Conservation (phyloP, 2,329 filamentous ascomycete species). For the Westerdykella aurantiaca region DNA sequence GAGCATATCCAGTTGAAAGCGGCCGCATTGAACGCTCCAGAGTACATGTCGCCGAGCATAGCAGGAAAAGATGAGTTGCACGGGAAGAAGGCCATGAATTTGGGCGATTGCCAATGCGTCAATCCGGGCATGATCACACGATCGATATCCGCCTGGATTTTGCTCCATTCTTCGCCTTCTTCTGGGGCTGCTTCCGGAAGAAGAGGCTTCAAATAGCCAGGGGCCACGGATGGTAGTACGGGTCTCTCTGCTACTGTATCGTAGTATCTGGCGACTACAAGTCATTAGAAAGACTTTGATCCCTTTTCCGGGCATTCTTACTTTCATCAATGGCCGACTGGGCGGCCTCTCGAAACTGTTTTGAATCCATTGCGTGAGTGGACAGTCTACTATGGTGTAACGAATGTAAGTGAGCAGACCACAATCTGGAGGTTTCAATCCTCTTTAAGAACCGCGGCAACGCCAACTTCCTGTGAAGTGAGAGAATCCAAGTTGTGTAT, state of each 20-base stretch:
- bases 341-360: constrained; percentile 72
- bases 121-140: constrained; percentile 83
- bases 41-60: constrained; percentile 90
- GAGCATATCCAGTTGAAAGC: constrained; percentile 98
- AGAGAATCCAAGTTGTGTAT: too few relatives aligned
- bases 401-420: not conserved
- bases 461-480: too few relatives aligned
- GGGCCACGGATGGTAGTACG: constrained; percentile 71
- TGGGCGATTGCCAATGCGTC: constrained; percentile 87
- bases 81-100: constrained; percentile 95
- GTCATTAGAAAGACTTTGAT: not conserved
- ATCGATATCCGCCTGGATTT: constrained; percentile 79
- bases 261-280: constrained; percentile 74
- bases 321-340: constrained; percentile 77
- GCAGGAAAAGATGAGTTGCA: constrained; percentile 74
- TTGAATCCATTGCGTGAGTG: constrained; percentile 61
- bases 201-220: constrained; percentile 77
- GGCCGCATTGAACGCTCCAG: constrained; percentile 77
- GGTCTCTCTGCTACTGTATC: constrained; percentile 63
- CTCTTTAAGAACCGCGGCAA: too few relatives aligned
- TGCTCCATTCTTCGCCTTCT: constrained; percentile 65
- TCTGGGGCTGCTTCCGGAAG: constrained; percentile 63
- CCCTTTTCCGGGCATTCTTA: constrained; percentile 30
- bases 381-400: not conserved
- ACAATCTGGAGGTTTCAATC: not conserved